These are phyloP conservation scores for Cercospora sp. DNA, from an alignment of 2,329 filamentous ascomycete genomes.

Conservation along the genomic window DNA sequence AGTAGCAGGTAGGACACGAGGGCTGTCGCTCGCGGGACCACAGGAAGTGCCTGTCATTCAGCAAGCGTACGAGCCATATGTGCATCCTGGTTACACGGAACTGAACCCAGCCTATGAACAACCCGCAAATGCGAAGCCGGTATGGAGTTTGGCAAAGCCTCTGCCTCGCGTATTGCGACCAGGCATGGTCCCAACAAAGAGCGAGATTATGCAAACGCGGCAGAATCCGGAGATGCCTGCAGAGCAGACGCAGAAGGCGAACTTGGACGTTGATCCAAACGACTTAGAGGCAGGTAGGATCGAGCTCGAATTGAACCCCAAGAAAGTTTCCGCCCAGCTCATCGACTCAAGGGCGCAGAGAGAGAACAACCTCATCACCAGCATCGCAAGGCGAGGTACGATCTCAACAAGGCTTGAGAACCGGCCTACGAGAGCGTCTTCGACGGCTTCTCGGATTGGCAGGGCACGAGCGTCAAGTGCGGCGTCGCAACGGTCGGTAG, in stretches of 20 bases:
- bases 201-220: constrained; percentile 39
- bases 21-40: constrained; percentile 26
- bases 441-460: constrained; percentile 27
- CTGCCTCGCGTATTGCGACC: constrained; percentile 55
- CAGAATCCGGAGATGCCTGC: constrained; percentile 27
- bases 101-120: constrained; percentile 59
- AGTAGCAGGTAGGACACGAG: constrained; percentile 19
- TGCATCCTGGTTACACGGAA: constrained; percentile 56
- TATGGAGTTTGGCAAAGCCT: constrained; percentile 57
- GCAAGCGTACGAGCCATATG: constrained; percentile 33
- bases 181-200: constrained; percentile 52
- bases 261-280: constrained; percentile 44
- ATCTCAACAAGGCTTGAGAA: constrained; percentile 20
- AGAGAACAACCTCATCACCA: constrained; percentile 32
- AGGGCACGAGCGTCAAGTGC: constrained; percentile 20
- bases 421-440: constrained; percentile 27
- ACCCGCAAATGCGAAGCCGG: constrained; percentile 49
- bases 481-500: constrained; percentile 19
- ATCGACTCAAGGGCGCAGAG: constrained; percentile 48
- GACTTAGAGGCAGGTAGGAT: constrained; percentile 48
- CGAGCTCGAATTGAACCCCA: constrained; percentile 40
- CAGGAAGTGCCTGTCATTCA: constrained; percentile 26
- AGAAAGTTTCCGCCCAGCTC: constrained; percentile 48
- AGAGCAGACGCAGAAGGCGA: constrained; percentile 32
- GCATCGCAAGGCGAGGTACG: constrained; percentile 26